A percentile compares a stretch with the other conserved stretches of the same genome.
Evolutionary conservation across 139 green algal genomes (phyloP).

Genomic region (Chlorella sp.): DNA sequence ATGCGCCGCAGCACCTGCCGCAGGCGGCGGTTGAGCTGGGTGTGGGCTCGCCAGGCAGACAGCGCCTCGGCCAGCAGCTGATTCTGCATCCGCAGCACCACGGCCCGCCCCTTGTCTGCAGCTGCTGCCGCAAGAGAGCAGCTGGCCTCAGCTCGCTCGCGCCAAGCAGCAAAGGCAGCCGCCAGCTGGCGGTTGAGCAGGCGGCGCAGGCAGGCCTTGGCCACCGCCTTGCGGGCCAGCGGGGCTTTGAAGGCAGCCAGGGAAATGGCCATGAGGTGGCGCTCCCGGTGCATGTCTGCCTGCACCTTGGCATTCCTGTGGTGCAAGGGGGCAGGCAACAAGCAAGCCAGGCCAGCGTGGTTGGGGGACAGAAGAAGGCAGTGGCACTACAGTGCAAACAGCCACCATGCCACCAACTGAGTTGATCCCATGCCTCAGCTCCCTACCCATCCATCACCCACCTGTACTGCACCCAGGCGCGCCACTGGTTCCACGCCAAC

Average conservation of each 20-base stretch:
- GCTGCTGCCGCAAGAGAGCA: not conserved
- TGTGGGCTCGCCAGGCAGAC: not conserved
- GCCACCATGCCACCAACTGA: too few relatives aligned
- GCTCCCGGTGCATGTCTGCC: not conserved
- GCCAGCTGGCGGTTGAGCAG: conserved; percentile 32
- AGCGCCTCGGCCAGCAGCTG: conserved; percentile 13
- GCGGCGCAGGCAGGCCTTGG: conserved; percentile 2
- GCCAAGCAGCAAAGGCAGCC: conserved; percentile 27
- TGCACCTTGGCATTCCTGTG: not conserved
- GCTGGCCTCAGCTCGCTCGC: not conserved
- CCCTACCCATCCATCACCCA: not conserved
- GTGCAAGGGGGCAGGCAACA: not conserved
- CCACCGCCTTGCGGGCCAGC: not conserved
- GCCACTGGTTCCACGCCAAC: conserved; percentile 22
- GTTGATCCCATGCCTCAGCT: too few relatives aligned
- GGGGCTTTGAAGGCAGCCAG: not conserved
- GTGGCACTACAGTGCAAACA: too few relatives aligned
- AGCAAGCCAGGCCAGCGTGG: not conserved
- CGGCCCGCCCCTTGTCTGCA: not conserved
- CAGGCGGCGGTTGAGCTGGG: not conserved
- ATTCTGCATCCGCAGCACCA: conserved; percentile 29
- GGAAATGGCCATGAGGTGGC: not conserved
- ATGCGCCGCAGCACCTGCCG: conserved; percentile 20
- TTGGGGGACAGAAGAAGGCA: too few relatives aligned
- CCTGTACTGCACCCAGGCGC: not conserved